A percentile compares a stretch with the other conserved stretches of the same genome.
Evolutionary conservation across 139 green algal genomes (phyloP).

Genomic region (Pleodorina starrii): DNA sequence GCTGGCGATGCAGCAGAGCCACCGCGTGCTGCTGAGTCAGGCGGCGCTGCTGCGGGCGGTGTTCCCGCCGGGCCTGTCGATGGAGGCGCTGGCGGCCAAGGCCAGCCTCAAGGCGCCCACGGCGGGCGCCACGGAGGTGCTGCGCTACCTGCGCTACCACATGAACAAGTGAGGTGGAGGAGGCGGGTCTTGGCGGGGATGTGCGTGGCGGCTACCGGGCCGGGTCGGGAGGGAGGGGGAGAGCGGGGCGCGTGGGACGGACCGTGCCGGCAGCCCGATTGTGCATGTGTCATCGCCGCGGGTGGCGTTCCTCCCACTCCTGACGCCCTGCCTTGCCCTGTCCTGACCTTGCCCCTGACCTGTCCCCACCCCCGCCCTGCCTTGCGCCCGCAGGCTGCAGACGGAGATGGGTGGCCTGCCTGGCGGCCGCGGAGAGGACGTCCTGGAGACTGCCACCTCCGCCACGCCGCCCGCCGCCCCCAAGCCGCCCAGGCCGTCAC

Average conservation of each 20-base stretch:
- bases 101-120: constrained; percentile 9
- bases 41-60: constrained; percentile 45
- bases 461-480: constrained; percentile 11
- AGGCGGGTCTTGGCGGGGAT: background rate
- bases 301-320: too few relatives aligned
- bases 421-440: background rate
- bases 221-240: too few relatives aligned
- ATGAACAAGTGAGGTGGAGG: constrained; percentile 35
- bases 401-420: constrained; percentile 28
- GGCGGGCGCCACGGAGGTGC: constrained; percentile 38
- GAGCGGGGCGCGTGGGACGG: too few relatives aligned
- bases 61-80: constrained; percentile 42
- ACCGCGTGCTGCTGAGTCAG: constrained; percentile 47
- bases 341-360: too few relatives aligned
- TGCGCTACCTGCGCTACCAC: constrained; percentile 47
- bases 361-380: too few relatives aligned
- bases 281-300: too few relatives aligned
- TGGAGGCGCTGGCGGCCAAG: constrained; percentile 43
- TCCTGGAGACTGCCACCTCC: background rate
- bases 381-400: constrained; percentile 23
- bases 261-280: too few relatives aligned
- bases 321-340: too few relatives aligned
- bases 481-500: background rate
- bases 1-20: constrained; percentile 41
- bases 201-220: background rate